These are phyloP conservation scores for Penicillium verrucosum DNA, from an alignment of 2,329 filamentous ascomycete species.

Conservation along the genomic window DNA sequence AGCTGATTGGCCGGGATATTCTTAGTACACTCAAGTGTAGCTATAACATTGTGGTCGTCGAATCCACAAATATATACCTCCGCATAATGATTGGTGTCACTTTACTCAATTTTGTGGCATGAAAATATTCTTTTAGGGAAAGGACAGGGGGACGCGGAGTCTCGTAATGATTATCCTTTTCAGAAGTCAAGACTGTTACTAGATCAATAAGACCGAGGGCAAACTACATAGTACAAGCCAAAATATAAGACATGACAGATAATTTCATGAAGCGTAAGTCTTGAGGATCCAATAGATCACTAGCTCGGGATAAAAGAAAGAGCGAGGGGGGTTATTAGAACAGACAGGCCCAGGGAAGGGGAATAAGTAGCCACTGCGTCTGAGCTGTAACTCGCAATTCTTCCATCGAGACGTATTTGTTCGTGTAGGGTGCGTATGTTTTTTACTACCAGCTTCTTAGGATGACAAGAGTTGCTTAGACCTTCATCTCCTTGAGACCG, in stretches of 20 bases:
- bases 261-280: constrained; percentile 40
- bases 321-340: constrained; percentile 19
- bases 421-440: constrained; percentile 22
- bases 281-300: constrained; percentile 25
- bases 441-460: constrained; percentile 12
- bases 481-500: constrained; percentile 84
- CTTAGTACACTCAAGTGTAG: background rate
- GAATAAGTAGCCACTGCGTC: constrained; percentile 14
- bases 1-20: constrained; percentile 11
- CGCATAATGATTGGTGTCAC: background rate
- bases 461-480: constrained; percentile 54
- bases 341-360: constrained; percentile 18
- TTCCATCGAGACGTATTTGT: constrained; percentile 23
- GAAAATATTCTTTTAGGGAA: too few relatives aligned
- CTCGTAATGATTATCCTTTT: too few relatives aligned
- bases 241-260: constrained; percentile 21
- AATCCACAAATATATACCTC: background rate
- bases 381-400: constrained; percentile 15
- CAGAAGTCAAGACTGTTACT: background rate
- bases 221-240: background rate
- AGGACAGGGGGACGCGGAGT: too few relatives aligned
- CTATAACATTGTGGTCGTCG: too few relatives aligned
- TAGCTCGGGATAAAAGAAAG: constrained; percentile 29
- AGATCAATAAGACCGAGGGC: background rate
- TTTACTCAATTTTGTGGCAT: background rate